These are phyloP conservation scores for Peziza echinospora DNA, from an alignment of 495 filamentous ascomycete genomes.

Conservation along the genomic window DNA sequence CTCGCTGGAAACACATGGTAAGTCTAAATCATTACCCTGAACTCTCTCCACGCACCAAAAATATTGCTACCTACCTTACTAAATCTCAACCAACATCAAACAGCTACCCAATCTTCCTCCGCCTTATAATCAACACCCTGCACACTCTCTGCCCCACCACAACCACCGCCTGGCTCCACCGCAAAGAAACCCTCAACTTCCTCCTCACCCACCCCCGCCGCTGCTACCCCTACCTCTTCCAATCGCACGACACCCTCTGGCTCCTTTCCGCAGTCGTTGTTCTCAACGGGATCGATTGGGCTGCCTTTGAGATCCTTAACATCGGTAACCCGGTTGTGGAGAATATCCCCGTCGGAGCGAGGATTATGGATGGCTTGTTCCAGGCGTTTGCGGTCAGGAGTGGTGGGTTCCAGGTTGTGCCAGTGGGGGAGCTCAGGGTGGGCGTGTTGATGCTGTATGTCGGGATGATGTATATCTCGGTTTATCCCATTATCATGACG, in stretches of 20 bases:
- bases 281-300: constrained; percentile 64
- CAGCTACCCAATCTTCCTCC: constrained; percentile 53
- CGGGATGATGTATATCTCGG: too few relatives aligned
- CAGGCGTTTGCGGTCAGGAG: constrained; percentile 49
- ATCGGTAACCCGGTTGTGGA: constrained; percentile 46
- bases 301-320: constrained; percentile 57
- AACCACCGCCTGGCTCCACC: constrained; percentile 24
- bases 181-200: constrained; percentile 49
- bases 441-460: too few relatives aligned
- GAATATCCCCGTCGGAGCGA: constrained; percentile 31
- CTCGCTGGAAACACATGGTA: too few relatives aligned
- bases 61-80: too few relatives aligned
- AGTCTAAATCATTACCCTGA: too few relatives aligned
- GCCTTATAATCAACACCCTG: constrained; percentile 52
- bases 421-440: too few relatives aligned
- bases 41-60: too few relatives aligned
- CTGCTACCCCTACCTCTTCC: constrained; percentile 67
- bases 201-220: constrained; percentile 59
- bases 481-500: too few relatives aligned
- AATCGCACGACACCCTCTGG: constrained; percentile 60
- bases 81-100: too few relatives aligned
- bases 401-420: too few relatives aligned
- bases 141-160: constrained; percentile 27
- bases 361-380: constrained; percentile 58
- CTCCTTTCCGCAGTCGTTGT: constrained; percentile 44